These are phyloP conservation scores for Strobilomyces echinocephalus DNA, from an alignment of 768 basidiomycete genomes.

Conservation along the genomic window DNA sequence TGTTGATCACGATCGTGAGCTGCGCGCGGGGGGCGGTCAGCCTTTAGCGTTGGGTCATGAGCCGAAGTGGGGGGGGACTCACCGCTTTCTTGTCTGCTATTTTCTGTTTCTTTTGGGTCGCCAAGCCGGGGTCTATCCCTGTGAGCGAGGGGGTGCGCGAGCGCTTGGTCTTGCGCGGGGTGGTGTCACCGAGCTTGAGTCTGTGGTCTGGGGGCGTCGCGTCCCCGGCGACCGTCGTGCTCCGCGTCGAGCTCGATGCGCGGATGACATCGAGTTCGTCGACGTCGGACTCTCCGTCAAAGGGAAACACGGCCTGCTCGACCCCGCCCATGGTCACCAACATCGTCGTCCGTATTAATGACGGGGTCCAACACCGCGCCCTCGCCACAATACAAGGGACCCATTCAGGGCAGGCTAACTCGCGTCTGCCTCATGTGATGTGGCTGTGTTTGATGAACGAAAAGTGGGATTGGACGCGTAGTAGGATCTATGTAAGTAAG, in stretches of 20 bases:
- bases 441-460: slow-evolving; percentile 9
- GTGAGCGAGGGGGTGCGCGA: slow-evolving; percentile 7
- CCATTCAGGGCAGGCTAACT: slow-evolving; percentile 24
- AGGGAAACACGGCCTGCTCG: slow-evolving; percentile 10
- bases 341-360: background rate
- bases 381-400: background rate
- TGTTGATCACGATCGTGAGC: slow-evolving; percentile 39
- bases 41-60: too few species aligned
- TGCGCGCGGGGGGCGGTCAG: slow-evolving; percentile 11
- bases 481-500: too few species aligned
- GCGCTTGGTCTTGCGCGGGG: slow-evolving; percentile 20
- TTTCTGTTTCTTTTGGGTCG: slow-evolving; percentile 29
- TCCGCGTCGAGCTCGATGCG: slow-evolving; percentile 21
- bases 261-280: slow-evolving; percentile 31
- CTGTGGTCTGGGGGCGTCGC: slow-evolving; percentile 18
- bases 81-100: slow-evolving; percentile 40
- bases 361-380: background rate
- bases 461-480: too few species aligned
- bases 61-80: slow-evolving; percentile 4
- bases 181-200: slow-evolving; percentile 1
- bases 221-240: slow-evolving; percentile 28
- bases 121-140: background rate
- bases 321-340: slow-evolving; percentile 2
- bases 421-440: slow-evolving; percentile 13
- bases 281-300: slow-evolving; percentile 9